Evolutionary conservation across 768 basidiomycete species (phyloP), one percentile per base, ranked within the genome.

Genomic region (Boletus patriciae): DNA sequence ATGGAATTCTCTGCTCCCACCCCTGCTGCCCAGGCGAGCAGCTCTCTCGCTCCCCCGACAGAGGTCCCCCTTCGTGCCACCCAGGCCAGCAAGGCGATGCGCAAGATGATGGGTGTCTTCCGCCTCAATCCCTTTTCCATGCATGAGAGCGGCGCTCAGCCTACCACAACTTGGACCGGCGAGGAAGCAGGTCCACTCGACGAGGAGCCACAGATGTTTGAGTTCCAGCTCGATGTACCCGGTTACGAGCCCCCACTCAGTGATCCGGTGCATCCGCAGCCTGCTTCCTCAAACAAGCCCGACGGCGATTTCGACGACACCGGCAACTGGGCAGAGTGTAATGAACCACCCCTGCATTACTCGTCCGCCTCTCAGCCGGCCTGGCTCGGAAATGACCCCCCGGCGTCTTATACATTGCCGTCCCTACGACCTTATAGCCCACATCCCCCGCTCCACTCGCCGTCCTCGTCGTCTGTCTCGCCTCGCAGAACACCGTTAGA

Each of bases 1-100:
- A 72, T 72, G 73, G 71, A 72, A 43, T 72, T 72, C 50, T 71
- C 73, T 8, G 53, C 69, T 11, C 34, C 65, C 15, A 60, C 67
- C 23, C 60, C 63, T 62, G 59, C 62, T 67, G 58, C 73, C 54
- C 60, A 80, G 73, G 61, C 70, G 0, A 73, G 72, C 29, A 63
- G 62, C 57, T 70, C 76, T 0, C 73, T 80, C 49, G 81, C 80
- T 1, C 82, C 83, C 1, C 84, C 83, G 2, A 83, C 81, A 34
- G 83, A 84, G 65, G 88, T 89, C 2, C 88, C 89, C 9, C 78
- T 89, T 15, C 86, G 89, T 45, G 89, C 88, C 9, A 90, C 87
- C 0, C 85, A 89, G 64, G 89, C 88, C 1, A 78, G 80, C 58
- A 78, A 80, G 45, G 78, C 81, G 43, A 90, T 90, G 89, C 81